A percentile compares a stretch with the other conserved stretches of the same genome.
Conservation (phyloP, 345 rosid species). For the Boechera retrofracta region DNA sequence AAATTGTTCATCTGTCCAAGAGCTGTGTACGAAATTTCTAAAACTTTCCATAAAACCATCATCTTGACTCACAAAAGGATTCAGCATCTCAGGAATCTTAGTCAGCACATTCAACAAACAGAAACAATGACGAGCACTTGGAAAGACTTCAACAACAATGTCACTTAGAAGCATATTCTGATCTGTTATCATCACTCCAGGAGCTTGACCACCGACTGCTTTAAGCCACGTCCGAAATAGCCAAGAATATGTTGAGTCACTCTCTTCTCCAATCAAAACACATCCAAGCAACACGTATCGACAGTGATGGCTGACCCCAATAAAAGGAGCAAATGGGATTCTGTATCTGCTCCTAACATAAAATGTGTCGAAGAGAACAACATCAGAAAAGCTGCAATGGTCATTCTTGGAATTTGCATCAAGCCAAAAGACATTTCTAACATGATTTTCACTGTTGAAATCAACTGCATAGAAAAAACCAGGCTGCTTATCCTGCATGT, state of each 20-base stretch:
- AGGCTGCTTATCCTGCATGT: conserved; percentile 53
- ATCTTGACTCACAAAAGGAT: conserved; percentile 36
- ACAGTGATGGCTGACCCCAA: conserved; percentile 41
- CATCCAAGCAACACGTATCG: conserved; percentile 42
- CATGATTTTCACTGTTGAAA: conserved; percentile 38
- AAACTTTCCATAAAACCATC: conserved; percentile 52
- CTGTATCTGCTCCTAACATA: conserved; percentile 48
- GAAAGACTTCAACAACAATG: conserved; percentile 49
- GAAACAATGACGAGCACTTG: conserved; percentile 52
- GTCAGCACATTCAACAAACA: conserved; percentile 43
- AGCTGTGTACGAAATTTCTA: conserved; percentile 49
- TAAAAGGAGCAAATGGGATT: conserved; percentile 42
- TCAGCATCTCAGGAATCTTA: conserved; percentile 54
- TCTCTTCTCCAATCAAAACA: conserved; percentile 55
- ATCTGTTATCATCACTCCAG: conserved; percentile 52
- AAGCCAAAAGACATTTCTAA: conserved; percentile 56
- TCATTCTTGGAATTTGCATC: conserved; percentile 58
- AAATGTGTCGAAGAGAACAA: conserved; percentile 50
- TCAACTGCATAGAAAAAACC: conserved; percentile 61
- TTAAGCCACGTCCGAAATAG: conserved; percentile 54
- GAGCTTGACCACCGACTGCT: conserved; percentile 54
- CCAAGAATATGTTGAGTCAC: conserved; percentile 52
- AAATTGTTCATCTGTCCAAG: conserved; percentile 58
- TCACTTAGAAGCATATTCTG: conserved; percentile 49
- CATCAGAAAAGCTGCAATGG: conserved; percentile 51